These are phyloP conservation scores for Phytophthora pinifolia DNA, from an alignment of 352 stramenopile genomes.

Conservation along the genomic window DNA sequence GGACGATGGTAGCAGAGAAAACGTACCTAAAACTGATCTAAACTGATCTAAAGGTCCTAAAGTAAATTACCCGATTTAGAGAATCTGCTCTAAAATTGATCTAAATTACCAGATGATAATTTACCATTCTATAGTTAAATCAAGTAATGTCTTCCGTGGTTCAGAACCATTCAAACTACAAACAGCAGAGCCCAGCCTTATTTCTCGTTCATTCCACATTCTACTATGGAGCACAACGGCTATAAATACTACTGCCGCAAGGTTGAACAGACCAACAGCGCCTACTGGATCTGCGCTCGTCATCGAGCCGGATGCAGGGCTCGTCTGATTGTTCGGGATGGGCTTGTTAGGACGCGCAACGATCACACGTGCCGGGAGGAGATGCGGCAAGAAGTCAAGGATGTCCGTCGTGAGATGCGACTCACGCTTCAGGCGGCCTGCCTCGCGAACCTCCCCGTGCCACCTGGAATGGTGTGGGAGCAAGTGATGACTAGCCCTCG, in stretches of 20 bases:
- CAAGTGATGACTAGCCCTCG: background rate
- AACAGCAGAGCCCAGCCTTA: no score
- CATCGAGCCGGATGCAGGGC: background rate
- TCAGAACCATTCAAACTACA: no score
- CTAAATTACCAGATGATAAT: no score
- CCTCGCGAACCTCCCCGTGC: background rate
- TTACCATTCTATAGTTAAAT: no score
- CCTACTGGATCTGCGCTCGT: constrained; percentile 3
- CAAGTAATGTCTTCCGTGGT: no score
- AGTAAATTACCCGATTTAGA: no score
- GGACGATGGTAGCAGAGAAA: no score
- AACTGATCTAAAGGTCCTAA: no score
- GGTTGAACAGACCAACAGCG: background rate
- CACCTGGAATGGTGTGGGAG: constrained; percentile 6
- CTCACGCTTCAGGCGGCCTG: constrained; percentile 3
- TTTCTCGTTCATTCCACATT: no score
- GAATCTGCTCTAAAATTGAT: no score
- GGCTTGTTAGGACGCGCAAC: background rate
- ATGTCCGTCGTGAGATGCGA: background rate
- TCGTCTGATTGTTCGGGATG: constrained; percentile 9
- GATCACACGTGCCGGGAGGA: constrained; percentile 1
- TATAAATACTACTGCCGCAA: constrained; percentile 11
- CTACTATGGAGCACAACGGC: constrained; percentile 9
- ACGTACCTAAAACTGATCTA: no score
- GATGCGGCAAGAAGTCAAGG: no score